Percentiles rank a stretch among this genome's conserved stretches.
Evolutionary conservation across 225 moss, liverwort and hornwort genomes (phyloP).

Genomic region (Physcomitrium patens): DNA sequence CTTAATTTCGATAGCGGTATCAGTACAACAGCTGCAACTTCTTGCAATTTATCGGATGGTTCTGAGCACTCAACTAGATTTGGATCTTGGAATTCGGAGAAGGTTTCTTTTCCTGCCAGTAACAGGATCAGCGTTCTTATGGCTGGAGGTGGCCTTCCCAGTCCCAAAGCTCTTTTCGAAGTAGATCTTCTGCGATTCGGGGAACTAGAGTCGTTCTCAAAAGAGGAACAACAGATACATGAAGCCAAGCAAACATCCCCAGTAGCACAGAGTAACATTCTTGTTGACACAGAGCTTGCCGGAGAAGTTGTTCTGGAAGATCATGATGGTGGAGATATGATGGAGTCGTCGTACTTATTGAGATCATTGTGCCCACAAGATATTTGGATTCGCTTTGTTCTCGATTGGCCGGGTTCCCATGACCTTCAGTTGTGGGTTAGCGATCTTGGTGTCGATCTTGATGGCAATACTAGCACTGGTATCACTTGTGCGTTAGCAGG

Average conservation of each 20-base stretch:
- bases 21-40: constrained; percentile 36
- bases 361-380: constrained; percentile 69
- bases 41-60: constrained; percentile 46
- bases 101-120: constrained; percentile 26
- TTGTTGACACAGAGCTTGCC: constrained; percentile 45
- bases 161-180: constrained; percentile 59
- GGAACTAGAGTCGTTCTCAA: constrained; percentile 43
- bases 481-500: constrained; percentile 22
- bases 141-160: constrained; percentile 48
- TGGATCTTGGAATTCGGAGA: constrained; percentile 54
- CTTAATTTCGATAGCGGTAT: constrained; percentile 37
- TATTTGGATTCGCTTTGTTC: constrained; percentile 67
- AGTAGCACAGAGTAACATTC: constrained; percentile 31
- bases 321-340: constrained; percentile 59
- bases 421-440: constrained; percentile 73
- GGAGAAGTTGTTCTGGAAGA: constrained; percentile 81
- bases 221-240: constrained; percentile 50
- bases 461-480: constrained; percentile 26
- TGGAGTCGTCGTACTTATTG: constrained; percentile 76
- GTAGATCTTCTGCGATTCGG: constrained; percentile 63
- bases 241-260: constrained; percentile 44
- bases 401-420: constrained; percentile 70
- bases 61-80: constrained; percentile 44
- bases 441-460: constrained; percentile 51
- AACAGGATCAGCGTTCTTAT: constrained; percentile 27